Conservation (phyloP, 2,329 filamentous ascomycete species). For the Alternaria arborescens region DNA sequence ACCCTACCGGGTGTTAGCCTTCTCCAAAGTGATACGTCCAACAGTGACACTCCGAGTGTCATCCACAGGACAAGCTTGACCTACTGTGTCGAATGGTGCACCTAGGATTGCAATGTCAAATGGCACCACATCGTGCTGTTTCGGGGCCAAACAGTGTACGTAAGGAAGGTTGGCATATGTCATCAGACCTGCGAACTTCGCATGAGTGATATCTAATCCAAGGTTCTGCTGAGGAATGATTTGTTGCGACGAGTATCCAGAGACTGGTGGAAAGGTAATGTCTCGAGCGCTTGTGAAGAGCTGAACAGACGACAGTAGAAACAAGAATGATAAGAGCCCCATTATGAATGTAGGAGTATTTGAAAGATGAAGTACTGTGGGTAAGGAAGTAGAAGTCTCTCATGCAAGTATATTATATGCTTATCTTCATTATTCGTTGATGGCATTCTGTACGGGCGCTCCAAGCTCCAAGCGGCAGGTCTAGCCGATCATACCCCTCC, state of each 20-base stretch:
- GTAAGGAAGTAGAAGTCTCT: not conserved
- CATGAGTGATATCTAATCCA: slow-evolving; percentile 40
- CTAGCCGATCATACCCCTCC: slow-evolving; percentile 22
- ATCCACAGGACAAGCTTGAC: slow-evolving; percentile 17
- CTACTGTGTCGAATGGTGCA: slow-evolving; percentile 60
- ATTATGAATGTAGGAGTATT: not conserved
- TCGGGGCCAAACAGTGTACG: slow-evolving; percentile 55
- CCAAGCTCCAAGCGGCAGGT: slow-evolving; percentile 21
- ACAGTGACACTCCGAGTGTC: not conserved
- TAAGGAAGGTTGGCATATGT: slow-evolving; percentile 61
- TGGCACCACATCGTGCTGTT: slow-evolving; percentile 48
- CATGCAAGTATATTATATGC: not conserved
- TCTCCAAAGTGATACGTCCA: not conserved
- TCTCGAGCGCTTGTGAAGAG: slow-evolving; percentile 42
- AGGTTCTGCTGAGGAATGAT: slow-evolving; percentile 30
- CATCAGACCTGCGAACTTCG: slow-evolving; percentile 54
- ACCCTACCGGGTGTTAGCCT: slow-evolving; percentile 41
- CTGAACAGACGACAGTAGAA: not conserved
- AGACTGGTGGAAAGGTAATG: slow-evolving; percentile 55
- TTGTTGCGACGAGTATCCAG: slow-evolving; percentile 47
- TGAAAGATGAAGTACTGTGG: not conserved
- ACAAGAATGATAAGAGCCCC: slow-evolving; percentile 4
- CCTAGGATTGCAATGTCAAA: slow-evolving; percentile 61
- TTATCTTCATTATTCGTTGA: slow-evolving; percentile 9
- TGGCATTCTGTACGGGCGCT: slow-evolving; percentile 5